A percentile compares a stretch with the other conserved stretches of the same genome.
Conservation (phyloP, 2,329 filamentous ascomycete genomes). For the Pseudogymnoascus sp. region DNA sequence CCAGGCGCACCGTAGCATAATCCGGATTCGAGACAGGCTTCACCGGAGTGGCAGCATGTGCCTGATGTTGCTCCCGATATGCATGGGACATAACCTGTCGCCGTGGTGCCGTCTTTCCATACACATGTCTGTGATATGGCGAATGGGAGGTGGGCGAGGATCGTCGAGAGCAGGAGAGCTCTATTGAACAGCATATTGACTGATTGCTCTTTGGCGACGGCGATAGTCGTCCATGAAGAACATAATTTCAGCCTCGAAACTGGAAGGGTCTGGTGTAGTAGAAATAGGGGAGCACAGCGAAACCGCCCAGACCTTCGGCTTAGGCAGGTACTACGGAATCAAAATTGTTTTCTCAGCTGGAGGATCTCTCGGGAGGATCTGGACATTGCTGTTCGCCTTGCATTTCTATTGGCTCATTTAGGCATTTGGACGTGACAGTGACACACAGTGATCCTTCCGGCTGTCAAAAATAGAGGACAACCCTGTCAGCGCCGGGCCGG, state of each 20-base stretch:
- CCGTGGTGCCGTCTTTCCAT: constrained; percentile 6
- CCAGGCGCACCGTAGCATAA: constrained; percentile 16
- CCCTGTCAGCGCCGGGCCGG: neutral
- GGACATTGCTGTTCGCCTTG: neutral
- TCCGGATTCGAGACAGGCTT: constrained; percentile 15
- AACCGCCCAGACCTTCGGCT: neutral
- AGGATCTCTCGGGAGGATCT: neutral
- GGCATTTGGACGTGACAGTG: neutral
- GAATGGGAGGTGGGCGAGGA: neutral
- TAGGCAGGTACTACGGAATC: neutral
- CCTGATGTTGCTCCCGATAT: constrained; percentile 12
- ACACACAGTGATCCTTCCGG: neutral
- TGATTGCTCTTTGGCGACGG: neutral
- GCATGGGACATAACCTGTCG: constrained; percentile 13
- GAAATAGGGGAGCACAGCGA: neutral
- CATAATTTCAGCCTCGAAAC: neutral
- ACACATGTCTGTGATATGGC: neutral
- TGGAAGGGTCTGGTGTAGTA: neutral
- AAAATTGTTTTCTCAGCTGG: neutral
- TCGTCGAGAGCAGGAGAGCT: neutral
- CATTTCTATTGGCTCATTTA: neutral
- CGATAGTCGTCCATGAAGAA: neutral
- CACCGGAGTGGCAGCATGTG: constrained; percentile 12
- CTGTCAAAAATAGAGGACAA: neutral
- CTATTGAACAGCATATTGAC: neutral